Evolutionary conservation across 2,329 filamentous ascomycete species (phyloP).

Genomic region (Aspergillus tamarii): DNA sequence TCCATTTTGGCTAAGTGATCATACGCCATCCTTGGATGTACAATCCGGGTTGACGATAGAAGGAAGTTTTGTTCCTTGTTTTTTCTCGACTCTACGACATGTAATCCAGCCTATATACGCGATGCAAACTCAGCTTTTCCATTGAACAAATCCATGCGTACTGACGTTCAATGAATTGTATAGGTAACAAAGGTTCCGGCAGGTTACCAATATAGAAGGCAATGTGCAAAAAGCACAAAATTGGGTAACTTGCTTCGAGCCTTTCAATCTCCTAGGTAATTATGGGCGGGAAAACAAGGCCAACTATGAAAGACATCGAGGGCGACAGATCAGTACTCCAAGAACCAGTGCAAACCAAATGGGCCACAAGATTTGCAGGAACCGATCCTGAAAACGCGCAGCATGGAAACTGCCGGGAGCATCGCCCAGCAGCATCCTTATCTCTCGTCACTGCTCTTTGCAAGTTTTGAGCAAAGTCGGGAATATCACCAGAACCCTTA

Average conservation of each 20-base stretch:
- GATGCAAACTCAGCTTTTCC: too few species aligned
- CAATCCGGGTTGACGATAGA: fast-evolving
- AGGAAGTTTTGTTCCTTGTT: too few species aligned
- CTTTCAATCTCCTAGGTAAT: background rate
- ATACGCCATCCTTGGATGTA: too few species aligned
- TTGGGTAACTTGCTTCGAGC: background rate
- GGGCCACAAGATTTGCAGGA: conserved; percentile 33
- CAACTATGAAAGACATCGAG: background rate
- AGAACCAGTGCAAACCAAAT: background rate
- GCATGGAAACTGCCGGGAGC: conserved; percentile 47
- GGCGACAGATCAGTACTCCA: background rate
- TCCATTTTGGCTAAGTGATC: too few species aligned
- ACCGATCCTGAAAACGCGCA: conserved; percentile 52
- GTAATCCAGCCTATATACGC: too few species aligned
- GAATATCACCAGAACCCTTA: too few species aligned
- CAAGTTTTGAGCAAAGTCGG: too few species aligned
- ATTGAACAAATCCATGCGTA: too few species aligned
- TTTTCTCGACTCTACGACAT: too few species aligned
- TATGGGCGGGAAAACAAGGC: background rate
- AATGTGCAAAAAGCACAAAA: background rate
- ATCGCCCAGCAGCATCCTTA: conserved; percentile 33
- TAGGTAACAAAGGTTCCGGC: too few species aligned
- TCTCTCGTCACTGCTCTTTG: too few species aligned
- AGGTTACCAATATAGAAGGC: background rate
- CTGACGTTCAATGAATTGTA: too few species aligned